These are phyloP conservation scores for Leccinum subgranulosum DNA, from an alignment of 768 basidiomycete species.

Conservation along the genomic window DNA sequence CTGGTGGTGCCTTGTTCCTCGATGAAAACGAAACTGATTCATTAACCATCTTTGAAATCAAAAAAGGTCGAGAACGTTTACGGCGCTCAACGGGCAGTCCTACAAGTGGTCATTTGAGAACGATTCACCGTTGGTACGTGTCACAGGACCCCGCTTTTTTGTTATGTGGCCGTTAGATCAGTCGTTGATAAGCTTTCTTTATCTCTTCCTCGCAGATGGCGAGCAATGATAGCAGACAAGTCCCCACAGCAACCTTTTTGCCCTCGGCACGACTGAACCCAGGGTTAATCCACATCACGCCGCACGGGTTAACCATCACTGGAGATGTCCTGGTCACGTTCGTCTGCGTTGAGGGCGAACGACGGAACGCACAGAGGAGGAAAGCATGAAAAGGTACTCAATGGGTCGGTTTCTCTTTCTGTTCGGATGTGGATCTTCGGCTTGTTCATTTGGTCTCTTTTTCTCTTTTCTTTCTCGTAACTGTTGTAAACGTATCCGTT, in stretches of 20 bases:
- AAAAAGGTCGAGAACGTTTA: slow-evolving; percentile 32
- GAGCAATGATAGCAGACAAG: slow-evolving; percentile 34
- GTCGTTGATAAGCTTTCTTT: neutral
- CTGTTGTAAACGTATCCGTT: neutral
- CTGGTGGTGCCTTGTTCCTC: neutral
- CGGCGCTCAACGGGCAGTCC: slow-evolving; percentile 32
- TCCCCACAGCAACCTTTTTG: slow-evolving; percentile 29
- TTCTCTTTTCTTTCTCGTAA: neutral
- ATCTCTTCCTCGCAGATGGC: slow-evolving; percentile 19
- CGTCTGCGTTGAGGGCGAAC: slow-evolving; percentile 33
- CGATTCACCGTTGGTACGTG: slow-evolving; percentile 29
- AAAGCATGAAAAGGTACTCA: slow-evolving; percentile 1
- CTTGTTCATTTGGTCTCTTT: neutral
- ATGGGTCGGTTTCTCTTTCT: neutral
- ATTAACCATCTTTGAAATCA: neutral
- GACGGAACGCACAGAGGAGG: slow-evolving; percentile 27
- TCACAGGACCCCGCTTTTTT: neutral
- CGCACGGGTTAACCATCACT: slow-evolving; percentile 31
- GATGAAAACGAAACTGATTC: neutral
- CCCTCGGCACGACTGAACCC: slow-evolving; percentile 27
- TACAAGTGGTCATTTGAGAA: slow-evolving; percentile 35
- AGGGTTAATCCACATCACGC: slow-evolving; percentile 31
- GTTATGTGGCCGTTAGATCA: neutral
- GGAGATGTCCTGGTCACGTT: slow-evolving; percentile 33
- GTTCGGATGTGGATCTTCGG: neutral